Evolutionary conservation across 2,329 filamentous ascomycete genomes (phyloP), one percentile per base, ranked within the genome.

Genomic region (Cercospora sp.): DNA sequence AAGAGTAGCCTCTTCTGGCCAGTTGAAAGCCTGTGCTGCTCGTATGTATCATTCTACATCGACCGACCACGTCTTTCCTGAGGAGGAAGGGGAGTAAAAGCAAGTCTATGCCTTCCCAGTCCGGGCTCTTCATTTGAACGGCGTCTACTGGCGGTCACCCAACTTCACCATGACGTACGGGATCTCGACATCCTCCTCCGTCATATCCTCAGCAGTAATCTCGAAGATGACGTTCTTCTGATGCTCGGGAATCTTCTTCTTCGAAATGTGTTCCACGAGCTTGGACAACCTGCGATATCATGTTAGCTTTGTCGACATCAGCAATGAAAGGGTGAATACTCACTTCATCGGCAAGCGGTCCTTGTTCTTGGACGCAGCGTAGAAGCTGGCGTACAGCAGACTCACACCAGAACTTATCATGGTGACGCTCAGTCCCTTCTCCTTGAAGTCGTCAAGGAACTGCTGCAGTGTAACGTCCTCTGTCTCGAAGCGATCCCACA

Each of bases 321-420:
- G 13, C 4, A 28, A 13, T 5, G 20, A 16, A 36, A 5, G 16
- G 51, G 6, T 6, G 3, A 4, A 20, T 30, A 86, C 87, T 83
- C 83, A 90, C 87, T 84, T 85, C 81, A 97, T 85, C 13, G 82
- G 83, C 76, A 93, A 85, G 71, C 94, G 87, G 71, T 97, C 94
- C 86, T 93, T 94, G 67, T 93, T 84, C 86, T 90, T 90, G 64
- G 91, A 91, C 0, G 90, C 86, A 2, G 91, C 89, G 82, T 96
- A 97, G 87, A 99, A 99, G 75, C 89, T 91, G 18, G 95, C 94
- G 76, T 97, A 99, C 57, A 99, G 83, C 76, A 99, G 83, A 80
- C 93, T 97, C 72, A 98, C 94, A 1, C 94, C 95, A n/a, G 93
- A 97, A 84, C 93, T 97, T 76, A 99, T 86, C 94, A 98, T 98